A percentile compares a stretch with the other conserved stretches of the same genome.
Evolutionary conservation across 2,329 filamentous ascomycete species (phyloP).

Genomic region (Epichloe festucae): DNA sequence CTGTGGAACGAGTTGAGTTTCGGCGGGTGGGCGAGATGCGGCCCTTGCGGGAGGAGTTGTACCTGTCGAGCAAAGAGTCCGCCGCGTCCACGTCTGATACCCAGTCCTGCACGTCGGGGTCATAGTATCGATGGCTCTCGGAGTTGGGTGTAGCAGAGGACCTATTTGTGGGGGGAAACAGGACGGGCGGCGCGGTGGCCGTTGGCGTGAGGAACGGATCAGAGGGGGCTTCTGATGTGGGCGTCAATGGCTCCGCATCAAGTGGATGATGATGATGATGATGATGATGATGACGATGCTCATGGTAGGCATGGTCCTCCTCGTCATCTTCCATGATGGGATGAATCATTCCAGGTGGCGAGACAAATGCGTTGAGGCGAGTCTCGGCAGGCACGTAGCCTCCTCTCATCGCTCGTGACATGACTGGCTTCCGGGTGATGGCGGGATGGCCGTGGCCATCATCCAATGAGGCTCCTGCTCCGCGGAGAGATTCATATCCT

Average conservation of each 20-base stretch:
- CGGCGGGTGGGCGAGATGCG: constrained; percentile 26
- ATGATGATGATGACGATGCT: background rate
- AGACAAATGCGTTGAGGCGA: constrained; percentile 16
- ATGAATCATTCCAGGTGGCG: constrained; percentile 33
- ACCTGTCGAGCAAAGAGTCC: constrained; percentile 36
- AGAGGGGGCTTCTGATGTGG: constrained; percentile 23
- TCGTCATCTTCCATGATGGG: constrained; percentile 48
- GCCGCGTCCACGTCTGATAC: constrained; percentile 42
- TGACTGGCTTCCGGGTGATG: constrained; percentile 22
- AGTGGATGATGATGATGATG: background rate
- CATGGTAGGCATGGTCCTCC: constrained; percentile 26
- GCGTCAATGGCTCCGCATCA: constrained; percentile 13
- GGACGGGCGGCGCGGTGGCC: constrained; percentile 10
- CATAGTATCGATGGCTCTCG: constrained; percentile 22
- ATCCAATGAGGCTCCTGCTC: constrained; percentile 6
- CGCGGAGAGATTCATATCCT: constrained; percentile 38
- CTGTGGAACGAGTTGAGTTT: constrained; percentile 23
- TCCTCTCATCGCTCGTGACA: constrained; percentile 15
- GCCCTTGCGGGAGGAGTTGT: constrained; percentile 22
- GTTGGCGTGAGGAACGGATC: constrained; percentile 40
- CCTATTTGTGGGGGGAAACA: constrained; percentile 18
- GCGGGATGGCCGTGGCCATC: constrained; percentile 21
- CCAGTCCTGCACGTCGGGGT: constrained; percentile 46
- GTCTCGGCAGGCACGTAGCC: constrained; percentile 21
- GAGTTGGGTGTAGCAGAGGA: constrained; percentile 27